Base-by-base conservation (phyloP, 2,329 filamentous ascomycete genomes). In the Fonsecaea monophora region DNA sequence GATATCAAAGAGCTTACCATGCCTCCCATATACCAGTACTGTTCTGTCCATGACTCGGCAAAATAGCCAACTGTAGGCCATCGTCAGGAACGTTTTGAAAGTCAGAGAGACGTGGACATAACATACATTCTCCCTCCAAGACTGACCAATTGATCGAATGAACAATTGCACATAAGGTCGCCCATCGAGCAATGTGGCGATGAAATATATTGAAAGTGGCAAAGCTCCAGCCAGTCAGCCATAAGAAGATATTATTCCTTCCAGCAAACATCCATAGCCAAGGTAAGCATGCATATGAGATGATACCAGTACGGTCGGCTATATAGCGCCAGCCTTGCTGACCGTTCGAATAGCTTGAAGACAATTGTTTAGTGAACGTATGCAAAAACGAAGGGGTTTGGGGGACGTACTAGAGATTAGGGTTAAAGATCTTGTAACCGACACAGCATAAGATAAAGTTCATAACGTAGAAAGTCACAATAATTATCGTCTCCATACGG, bases 171-270 rank as follows among this genome's bases (percentile, higher is more conserved):
- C 90, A 83, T 0, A 87, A 64, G 0, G 88, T 88, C 4, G 87
- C 83, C 1, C 90, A 81, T 21, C 89, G 81, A 0, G 89, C 89
- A 3, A 89, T 81, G 82, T 87, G 88, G 0, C 89, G 85, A 75
- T 91, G 89, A 60, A 90, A 90, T 45, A 86, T 83, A 70, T 87
- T 91, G 72, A 87, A 91, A 0, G 86, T 87, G 1, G 83, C 82
- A 74, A 89, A 90, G 10, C 86, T 87, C 88, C 89, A 91, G 0
- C 89, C 89, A 0, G 89, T 91, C 0, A 87, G 74, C 86, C 86
- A 89, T 62, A 90, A 79, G 15, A 90, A 81, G 0, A 88, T 73
- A 60, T 91, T 90, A 68, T 91, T 92, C 9, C 89, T 81, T 73
- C 86, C 86, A 0, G 85, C 86, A 70, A 91, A 91, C 0, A 91